phyloP scores from a whole-genome alignment of 805 yeast genomes.

The Torulaspora franciscae region DNA sequence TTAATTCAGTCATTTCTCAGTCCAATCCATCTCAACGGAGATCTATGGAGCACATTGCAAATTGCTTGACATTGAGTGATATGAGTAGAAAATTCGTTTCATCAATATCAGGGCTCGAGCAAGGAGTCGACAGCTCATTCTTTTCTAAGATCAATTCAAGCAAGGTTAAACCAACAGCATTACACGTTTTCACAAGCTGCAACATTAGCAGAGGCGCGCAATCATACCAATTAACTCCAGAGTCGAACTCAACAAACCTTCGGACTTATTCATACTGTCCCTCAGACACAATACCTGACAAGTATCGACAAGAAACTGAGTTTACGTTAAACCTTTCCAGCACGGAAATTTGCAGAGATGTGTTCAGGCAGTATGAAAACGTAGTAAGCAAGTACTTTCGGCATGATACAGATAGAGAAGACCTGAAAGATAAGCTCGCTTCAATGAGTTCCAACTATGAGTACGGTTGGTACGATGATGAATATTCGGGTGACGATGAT shows the following conservation, averaged over 20 bases:
- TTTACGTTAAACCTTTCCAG: slow-evolving; percentile 17
- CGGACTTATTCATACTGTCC: slow-evolving; percentile 23
- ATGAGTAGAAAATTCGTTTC: slow-evolving; percentile 24
- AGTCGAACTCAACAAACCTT: slow-evolving; percentile 8
- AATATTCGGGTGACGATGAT: slow-evolving; percentile 40
- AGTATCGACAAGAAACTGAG: slow-evolving; percentile 13
- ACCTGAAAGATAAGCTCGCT: slow-evolving; percentile 46
- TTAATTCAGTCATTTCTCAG: slow-evolving; percentile 23
- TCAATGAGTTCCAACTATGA: slow-evolving; percentile 45
- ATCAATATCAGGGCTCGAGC: slow-evolving; percentile 12
- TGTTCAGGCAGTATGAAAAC: slow-evolving; percentile 31
- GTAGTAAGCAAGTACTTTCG: slow-evolving; percentile 32
- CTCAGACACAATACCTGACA: slow-evolving; percentile 30
- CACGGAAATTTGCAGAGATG: slow-evolving; percentile 31
- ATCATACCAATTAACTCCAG: not conserved
- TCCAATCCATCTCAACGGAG: slow-evolving; percentile 13
- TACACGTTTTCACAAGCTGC: slow-evolving; percentile 23
- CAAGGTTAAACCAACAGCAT: slow-evolving; percentile 6
- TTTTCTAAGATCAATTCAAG: slow-evolving; percentile 16
- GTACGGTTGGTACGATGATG: slow-evolving; percentile 48
- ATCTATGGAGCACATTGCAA: slow-evolving; percentile 22
- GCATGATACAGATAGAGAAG: slow-evolving; percentile 48
- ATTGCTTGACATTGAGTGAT: slow-evolving; percentile 24
- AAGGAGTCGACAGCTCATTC: slow-evolving; percentile 20
- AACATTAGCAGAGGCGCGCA: slow-evolving; percentile 17